phyloP scores from a whole-genome alignment of 2,329 filamentous ascomycete species.

The Leptodontidium sp. region DNA sequence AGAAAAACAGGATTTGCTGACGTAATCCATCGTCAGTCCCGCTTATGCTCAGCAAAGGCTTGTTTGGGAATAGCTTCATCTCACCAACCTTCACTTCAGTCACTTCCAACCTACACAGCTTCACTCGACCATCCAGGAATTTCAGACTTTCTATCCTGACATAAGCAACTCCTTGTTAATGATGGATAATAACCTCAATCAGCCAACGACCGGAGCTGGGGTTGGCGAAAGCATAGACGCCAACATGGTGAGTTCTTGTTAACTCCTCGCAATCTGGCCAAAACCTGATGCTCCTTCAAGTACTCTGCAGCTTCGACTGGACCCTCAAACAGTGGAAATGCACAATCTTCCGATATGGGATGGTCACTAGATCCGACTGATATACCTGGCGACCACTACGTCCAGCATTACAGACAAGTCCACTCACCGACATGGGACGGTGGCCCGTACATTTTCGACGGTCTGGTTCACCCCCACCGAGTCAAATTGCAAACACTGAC shows the following conservation, averaged over 20 bases:
- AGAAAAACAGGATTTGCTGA: not conserved
- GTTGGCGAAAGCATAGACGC: not conserved
- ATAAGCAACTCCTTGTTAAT: not conserved
- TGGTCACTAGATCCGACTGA: slow-evolving; percentile 1
- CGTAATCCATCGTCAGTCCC: not conserved
- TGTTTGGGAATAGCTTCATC: not conserved
- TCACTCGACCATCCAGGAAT: not conserved
- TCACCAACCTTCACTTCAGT: not conserved
- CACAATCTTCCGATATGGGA: not conserved
- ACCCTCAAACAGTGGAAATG: not conserved
- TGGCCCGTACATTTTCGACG: slow-evolving; percentile 6
- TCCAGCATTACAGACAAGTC: slow-evolving; percentile 6
- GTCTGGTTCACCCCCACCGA: not conserved
- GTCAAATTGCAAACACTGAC: not conserved
- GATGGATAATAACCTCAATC: not conserved
- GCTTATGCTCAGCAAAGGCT: not conserved
- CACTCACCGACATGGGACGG: slow-evolving; percentile 14
- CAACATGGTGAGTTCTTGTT: slow-evolving; percentile 5
- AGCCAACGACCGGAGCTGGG: not conserved
- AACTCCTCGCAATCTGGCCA: not conserved
- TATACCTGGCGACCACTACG: not conserved
- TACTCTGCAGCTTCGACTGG: not conserved
- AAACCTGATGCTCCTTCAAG: not conserved
- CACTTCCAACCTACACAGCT: not conserved
- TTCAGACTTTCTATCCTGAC: not conserved